Base-by-base conservation (phyloP, 169 alveolate genomes). In the Eimeria falciformis region DNA sequence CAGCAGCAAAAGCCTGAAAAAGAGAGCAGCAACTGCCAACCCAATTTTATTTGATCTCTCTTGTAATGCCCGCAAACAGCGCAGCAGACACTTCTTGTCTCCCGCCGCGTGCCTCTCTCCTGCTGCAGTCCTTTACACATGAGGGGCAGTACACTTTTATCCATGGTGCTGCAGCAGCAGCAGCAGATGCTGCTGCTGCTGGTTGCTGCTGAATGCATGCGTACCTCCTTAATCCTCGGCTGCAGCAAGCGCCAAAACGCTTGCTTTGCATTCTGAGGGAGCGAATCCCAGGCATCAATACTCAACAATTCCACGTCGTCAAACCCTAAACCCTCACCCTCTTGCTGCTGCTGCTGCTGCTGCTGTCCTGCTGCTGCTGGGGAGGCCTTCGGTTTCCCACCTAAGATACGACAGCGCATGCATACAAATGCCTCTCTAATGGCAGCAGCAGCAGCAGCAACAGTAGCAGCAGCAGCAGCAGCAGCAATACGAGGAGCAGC, bases 241-340 rank as follows among this genome's bases (percentile, higher is more conserved):
- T 71, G 82, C 58, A 71, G 82, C 82, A 71, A 3, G 23, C 58
- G 46, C 82, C 82, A 71, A 33, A 71, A 2, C 23, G 82, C 82
- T 27, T 71, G 58, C 82, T 71, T 29, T 40, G 50, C 55, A 71
- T 37, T 27, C 82, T 2, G 33, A n/a, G 82, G 82, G 82, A 71
- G 29, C 82, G 82, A 7, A 4, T 71, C 56, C 82, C 82, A 71
- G 11, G 82, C 29, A 14, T 5, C 82, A 56, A 71, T 40, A 50
- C 82, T 56, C 12, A 56, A 50, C 18, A 56, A 50, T 7, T 71
- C 82, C 33, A 71, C 25, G 5, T 58, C 71, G 29, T 9, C 71
- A 7, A 9, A 5, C 27, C 33, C 27, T 27, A 58, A 14, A 58
- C 33, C 71, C 71, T 7, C 71, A n/a, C 25, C 5, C 27, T 58